Evolutionary conservation across 257 asterid species (phyloP).

Genomic region (Linderniella brevidens): DNA sequence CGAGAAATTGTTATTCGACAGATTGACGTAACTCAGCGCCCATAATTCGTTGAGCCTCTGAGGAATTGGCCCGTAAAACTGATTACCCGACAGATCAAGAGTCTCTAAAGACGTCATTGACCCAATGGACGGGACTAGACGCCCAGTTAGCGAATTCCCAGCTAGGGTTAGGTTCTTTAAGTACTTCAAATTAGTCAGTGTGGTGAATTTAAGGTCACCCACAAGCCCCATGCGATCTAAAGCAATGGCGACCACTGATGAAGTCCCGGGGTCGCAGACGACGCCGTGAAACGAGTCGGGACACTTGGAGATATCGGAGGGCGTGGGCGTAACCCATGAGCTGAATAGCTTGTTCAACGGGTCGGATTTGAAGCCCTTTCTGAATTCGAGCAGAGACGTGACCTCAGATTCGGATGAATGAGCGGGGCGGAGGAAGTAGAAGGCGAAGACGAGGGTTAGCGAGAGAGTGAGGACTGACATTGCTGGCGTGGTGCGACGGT

Average conservation of each 20-base stretch:
- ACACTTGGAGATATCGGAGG: constrained; percentile 19
- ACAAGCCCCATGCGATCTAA: constrained; percentile 32
- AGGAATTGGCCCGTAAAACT: constrained; percentile 61
- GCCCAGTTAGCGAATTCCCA: constrained; percentile 50
- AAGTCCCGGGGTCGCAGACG: constrained; percentile 18
- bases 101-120: constrained; percentile 32
- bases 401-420: constrained; percentile 26
- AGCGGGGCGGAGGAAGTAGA: constrained; percentile 6
- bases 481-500: constrained; percentile 4
- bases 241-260: constrained; percentile 23
- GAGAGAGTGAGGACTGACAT: not conserved
- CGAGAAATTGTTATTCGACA: constrained; percentile 38
- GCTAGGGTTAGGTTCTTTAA: constrained; percentile 41
- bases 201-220: constrained; percentile 55
- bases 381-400: constrained; percentile 54
- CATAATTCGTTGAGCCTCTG: constrained; percentile 34
- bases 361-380: constrained; percentile 46
- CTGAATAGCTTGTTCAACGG: constrained; percentile 28
- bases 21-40: constrained; percentile 39
- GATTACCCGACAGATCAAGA: constrained; percentile 57
- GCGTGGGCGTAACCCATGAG: constrained; percentile 25
- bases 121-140: constrained; percentile 53
- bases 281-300: constrained; percentile 43
- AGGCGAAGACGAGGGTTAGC: constrained; percentile 5
- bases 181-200: constrained; percentile 24